These are phyloP conservation scores for Dipodascus albidus DNA, from an alignment of 805 yeast genomes.

Conservation along the genomic window DNA sequence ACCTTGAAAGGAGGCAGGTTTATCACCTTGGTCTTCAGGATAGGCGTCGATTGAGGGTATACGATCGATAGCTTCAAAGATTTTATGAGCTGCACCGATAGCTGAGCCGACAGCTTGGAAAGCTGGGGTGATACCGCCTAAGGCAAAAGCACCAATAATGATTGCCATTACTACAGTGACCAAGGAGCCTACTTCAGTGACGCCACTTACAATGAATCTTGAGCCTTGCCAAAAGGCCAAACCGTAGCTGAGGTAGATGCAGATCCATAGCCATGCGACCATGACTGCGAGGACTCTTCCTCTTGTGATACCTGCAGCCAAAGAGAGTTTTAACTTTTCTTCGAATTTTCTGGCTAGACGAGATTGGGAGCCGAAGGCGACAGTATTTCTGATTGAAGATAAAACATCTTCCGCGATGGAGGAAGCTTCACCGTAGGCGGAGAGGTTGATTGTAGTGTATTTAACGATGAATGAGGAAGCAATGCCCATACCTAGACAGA, in stretches of 20 bases:
- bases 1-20: slow-evolving; percentile 30
- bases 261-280: slow-evolving; percentile 29
- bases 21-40: slow-evolving; percentile 17
- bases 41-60: slow-evolving; percentile 29
- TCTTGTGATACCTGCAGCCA: slow-evolving; percentile 17
- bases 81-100: slow-evolving; percentile 29
- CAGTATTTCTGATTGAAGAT: slow-evolving; percentile 31
- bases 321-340: slow-evolving; percentile 18
- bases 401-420: slow-evolving; percentile 32
- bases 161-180: slow-evolving; percentile 29
- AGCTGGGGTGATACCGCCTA: slow-evolving; percentile 32
- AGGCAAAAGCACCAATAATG: slow-evolving; percentile 32
- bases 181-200: slow-evolving; percentile 24
- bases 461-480: slow-evolving; percentile 24
- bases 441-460: slow-evolving; percentile 15
- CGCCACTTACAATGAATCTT: slow-evolving; percentile 25
- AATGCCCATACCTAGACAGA: slow-evolving; percentile 20
- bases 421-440: slow-evolving; percentile 24
- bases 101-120: slow-evolving; percentile 28
- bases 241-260: slow-evolving; percentile 28
- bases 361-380: slow-evolving; percentile 32
- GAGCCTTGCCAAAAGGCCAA: slow-evolving; percentile 34
- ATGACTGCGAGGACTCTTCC: slow-evolving; percentile 23
- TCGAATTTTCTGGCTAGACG: slow-evolving; percentile 25
- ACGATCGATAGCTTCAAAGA: slow-evolving; percentile 34